phyloP scores from a whole-genome alignment of 140 eudicot genomes.

The Senecio squalidus region DNA sequence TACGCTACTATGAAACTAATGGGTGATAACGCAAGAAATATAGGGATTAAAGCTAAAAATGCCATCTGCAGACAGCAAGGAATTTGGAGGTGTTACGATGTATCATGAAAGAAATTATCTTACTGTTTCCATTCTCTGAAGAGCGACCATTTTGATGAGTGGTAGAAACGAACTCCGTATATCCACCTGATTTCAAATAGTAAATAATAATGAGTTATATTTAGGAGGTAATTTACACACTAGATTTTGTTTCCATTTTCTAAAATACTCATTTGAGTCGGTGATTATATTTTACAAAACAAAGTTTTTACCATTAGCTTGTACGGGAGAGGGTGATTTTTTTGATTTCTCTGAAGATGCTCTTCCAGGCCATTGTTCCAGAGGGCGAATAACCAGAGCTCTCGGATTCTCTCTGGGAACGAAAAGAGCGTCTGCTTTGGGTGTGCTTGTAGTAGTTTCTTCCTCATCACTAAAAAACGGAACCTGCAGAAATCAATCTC shows the following conservation, averaged over 20 bases:
- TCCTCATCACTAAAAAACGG: slow-evolving; percentile 87
- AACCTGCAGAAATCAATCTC: slow-evolving; percentile 44
- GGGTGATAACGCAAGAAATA: background rate
- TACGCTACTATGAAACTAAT: background rate
- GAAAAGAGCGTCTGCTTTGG: slow-evolving; percentile 94
- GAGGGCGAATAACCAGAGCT: slow-evolving; percentile 80
- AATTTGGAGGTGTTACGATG: slow-evolving; percentile 14
- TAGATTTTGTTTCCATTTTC: slow-evolving; percentile 5
- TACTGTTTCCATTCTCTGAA: slow-evolving; percentile 41
- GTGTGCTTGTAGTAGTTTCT: slow-evolving; percentile 73
- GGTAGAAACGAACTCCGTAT: slow-evolving; percentile 24
- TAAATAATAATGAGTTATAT: background rate
- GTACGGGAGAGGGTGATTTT: slow-evolving; percentile 28
- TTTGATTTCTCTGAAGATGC: slow-evolving; percentile 44
- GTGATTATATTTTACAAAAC: background rate
- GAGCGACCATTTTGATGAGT: slow-evolving; percentile 37
- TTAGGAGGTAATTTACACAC: background rate
- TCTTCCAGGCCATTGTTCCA: slow-evolving; percentile 77
- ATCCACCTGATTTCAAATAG: slow-evolving; percentile 33
- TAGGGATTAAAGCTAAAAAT: background rate
- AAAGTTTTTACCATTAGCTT: slow-evolving; percentile 52
- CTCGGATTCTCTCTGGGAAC: slow-evolving; percentile 98
- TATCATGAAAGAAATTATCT: slow-evolving; percentile 14
- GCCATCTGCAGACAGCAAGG: background rate
- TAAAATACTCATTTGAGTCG: too few species aligned